Percentiles rank a stretch among this genome's conserved stretches.
These are phyloP conservation scores for Daldinia caldariorum DNA, from an alignment of 495 filamentous ascomycete genomes.

Conservation along the genomic window DNA sequence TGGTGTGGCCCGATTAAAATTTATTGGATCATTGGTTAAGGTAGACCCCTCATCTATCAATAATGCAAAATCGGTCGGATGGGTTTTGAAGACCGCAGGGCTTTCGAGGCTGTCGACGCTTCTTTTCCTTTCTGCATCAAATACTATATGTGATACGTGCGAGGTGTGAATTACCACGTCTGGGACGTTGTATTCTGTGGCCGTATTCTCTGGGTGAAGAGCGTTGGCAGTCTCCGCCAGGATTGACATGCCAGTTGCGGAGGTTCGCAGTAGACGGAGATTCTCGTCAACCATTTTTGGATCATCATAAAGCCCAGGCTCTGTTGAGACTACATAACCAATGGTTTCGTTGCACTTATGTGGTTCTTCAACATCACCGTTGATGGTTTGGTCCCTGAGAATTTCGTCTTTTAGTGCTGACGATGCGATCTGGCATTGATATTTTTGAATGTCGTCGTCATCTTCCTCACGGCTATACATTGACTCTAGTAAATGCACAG, in stretches of 20 bases:
- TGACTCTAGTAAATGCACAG: constrained; percentile 4
- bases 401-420: not conserved
- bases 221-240: not conserved
- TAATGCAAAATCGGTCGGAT: not conserved
- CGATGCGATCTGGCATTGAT: not conserved
- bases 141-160: not conserved
- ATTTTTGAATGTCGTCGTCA: not conserved
- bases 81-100: not conserved
- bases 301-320: not conserved
- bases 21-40: constrained; percentile 29
- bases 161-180: not conserved
- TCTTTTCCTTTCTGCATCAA: not conserved
- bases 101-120: not conserved
- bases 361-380: not conserved
- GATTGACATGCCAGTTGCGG: not conserved
- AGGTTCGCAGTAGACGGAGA: not conserved
- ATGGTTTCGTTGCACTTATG: constrained; percentile 3
- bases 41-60: constrained; percentile 30
- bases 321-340: not conserved
- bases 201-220: not conserved
- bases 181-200: not conserved
- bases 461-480: not conserved
- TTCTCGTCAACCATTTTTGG: not conserved
- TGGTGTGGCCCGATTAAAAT: constrained; percentile 12
- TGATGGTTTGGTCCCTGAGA: not conserved